Evolutionary conservation across 805 yeast species (phyloP).

Genomic region (Teunomyces gatunensis): DNA sequence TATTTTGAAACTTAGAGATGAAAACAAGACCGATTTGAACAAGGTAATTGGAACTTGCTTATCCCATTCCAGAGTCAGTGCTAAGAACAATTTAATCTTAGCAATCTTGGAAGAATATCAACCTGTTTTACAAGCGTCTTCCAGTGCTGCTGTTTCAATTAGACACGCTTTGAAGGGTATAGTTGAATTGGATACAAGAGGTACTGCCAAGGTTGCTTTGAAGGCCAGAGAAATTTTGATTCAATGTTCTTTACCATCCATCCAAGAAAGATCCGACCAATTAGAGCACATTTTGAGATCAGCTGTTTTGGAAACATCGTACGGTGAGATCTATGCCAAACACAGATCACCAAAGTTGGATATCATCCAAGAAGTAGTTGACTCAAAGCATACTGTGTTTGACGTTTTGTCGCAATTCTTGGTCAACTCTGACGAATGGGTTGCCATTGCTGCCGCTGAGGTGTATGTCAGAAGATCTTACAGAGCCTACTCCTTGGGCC

Average conservation of each 20-base stretch:
- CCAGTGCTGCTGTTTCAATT: constrained; percentile 60
- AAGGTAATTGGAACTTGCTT: constrained; percentile 71
- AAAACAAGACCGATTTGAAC: constrained; percentile 69
- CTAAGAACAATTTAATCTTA: constrained; percentile 84
- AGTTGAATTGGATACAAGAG: constrained; percentile 86
- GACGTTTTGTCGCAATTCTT: constrained; percentile 94
- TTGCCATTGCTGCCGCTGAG: constrained; percentile 94
- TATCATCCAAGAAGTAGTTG: constrained; percentile 85
- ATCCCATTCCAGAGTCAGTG: constrained; percentile 90
- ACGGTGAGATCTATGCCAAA: constrained; percentile 76
- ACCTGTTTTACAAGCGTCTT: constrained; percentile 69
- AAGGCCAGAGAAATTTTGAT: constrained; percentile 95
- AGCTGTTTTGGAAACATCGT: constrained; percentile 83
- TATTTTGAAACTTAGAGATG: constrained; percentile 82
- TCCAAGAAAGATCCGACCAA: constrained; percentile 94
- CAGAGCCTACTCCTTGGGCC: constrained; percentile 89
- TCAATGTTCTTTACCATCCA: constrained; percentile 95
- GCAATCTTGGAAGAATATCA: constrained; percentile 84
- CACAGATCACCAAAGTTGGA: constrained; percentile 81
- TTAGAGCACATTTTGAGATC: constrained; percentile 92
- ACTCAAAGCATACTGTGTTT: constrained; percentile 92
- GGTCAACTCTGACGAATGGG: constrained; percentile 78
- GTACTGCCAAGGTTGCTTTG: constrained; percentile 89
- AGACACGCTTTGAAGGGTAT: constrained; percentile 71
- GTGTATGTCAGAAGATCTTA: constrained; percentile 95